Percentiles rank a stretch among this genome's conserved stretches.
Evolutionary conservation across 2,329 filamentous ascomycete species (phyloP).

Genomic region (Fusarium pininemorale): DNA sequence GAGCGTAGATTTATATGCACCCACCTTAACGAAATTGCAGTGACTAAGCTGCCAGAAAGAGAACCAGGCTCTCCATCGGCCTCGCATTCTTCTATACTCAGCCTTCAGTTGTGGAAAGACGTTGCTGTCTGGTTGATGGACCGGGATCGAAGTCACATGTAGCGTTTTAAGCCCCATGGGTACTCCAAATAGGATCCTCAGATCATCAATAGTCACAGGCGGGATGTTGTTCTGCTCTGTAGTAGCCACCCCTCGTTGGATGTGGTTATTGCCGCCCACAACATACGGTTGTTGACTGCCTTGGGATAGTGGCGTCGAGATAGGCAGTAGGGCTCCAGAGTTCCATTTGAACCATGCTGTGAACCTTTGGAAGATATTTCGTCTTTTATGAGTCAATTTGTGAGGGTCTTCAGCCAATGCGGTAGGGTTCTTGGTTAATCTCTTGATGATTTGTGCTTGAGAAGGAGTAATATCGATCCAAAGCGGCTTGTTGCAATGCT

Average conservation of each 20-base stretch:
- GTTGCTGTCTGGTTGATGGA: neutral
- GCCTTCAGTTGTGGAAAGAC: neutral
- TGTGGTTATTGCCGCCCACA: neutral
- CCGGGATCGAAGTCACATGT: neutral
- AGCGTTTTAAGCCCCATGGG: neutral
- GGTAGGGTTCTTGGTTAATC: neutral
- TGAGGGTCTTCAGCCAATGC: neutral
- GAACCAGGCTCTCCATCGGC: neutral
- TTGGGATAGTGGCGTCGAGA: neutral
- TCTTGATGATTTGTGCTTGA: neutral
- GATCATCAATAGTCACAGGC: neutral
- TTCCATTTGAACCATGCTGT: neutral
- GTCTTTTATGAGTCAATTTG: neutral
- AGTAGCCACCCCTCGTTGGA: neutral
- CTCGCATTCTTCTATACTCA: conserved; percentile 1
- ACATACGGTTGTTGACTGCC: neutral
- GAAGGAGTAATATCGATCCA: neutral
- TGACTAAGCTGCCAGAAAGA: conserved; percentile 16
- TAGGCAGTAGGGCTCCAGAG: neutral
- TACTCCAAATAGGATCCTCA: conserved; percentile 6
- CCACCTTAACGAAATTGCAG: conserved; percentile 15
- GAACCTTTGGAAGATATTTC: neutral
- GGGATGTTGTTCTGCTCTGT: neutral
- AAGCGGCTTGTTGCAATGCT: neutral
- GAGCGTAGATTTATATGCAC: neutral